These are phyloP conservation scores for Hericium coralloides DNA, from an alignment of 768 basidiomycete genomes.

Conservation along the genomic window DNA sequence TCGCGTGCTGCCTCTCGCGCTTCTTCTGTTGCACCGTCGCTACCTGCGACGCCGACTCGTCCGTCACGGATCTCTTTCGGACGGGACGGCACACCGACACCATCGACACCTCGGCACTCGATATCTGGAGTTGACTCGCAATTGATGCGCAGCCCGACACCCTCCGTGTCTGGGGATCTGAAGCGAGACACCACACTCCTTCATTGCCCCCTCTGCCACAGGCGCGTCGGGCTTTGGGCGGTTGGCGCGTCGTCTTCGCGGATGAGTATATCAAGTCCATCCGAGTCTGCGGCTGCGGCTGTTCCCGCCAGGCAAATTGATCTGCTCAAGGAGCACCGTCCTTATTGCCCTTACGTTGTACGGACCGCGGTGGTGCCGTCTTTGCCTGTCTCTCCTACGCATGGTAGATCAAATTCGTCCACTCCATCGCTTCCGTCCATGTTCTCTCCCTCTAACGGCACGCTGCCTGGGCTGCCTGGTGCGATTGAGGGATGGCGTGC, in stretches of 20 bases:
- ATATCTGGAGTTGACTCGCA: constrained; percentile 3
- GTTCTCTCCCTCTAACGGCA: constrained; percentile 22
- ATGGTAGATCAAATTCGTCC: constrained; percentile 5
- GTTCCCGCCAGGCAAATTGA: constrained; percentile 47
- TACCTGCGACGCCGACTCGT: constrained; percentile 14
- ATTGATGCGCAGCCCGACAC: constrained; percentile 8
- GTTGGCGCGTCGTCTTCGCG: constrained; percentile 6
- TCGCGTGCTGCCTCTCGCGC: constrained; percentile 16
- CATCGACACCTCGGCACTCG: constrained; percentile 8
- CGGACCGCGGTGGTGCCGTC: constrained; percentile 58
- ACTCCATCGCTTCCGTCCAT: constrained; percentile 16
- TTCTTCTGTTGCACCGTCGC: constrained; percentile 20
- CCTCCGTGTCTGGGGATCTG: constrained; percentile 11
- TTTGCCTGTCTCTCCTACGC: constrained; percentile 26
- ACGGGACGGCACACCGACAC: constrained; percentile 5
- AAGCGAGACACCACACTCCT: constrained; percentile 16
- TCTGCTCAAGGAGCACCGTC: constrained; percentile 71
- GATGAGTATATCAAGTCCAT: constrained; percentile 3
- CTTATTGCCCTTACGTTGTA: constrained; percentile 80
- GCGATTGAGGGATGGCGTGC: constrained; percentile 75
- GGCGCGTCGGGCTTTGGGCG: constrained; percentile 13
- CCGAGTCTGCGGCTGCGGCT: constrained; percentile 14
- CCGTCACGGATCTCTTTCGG: not conserved
- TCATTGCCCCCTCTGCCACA: constrained; percentile 12
- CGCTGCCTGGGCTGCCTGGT: constrained; percentile 22